Conservation (phyloP, 148 eudicot species). For the Vaccinium vitisidaea region DNA sequence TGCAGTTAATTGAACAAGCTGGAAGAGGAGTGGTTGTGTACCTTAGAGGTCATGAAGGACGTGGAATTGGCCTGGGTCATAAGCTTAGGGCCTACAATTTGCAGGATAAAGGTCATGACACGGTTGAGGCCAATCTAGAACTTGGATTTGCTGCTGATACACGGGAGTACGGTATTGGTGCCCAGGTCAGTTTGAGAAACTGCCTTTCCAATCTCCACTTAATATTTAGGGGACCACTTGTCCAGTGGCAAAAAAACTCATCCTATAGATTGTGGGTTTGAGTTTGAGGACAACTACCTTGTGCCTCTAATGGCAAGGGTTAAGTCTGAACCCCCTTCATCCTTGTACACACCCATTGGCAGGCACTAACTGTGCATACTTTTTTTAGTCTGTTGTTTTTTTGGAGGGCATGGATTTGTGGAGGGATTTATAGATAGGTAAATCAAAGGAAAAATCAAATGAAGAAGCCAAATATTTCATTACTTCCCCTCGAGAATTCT, state of each 20-base stretch:
- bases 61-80: conserved; percentile 95
- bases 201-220: background rate
- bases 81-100: conserved; percentile 85
- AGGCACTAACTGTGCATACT: background rate
- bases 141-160: conserved; percentile 93
- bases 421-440: background rate
- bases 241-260: background rate
- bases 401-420: background rate
- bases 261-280: background rate
- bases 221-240: background rate
- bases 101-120: conserved; percentile 92
- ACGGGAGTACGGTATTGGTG: conserved; percentile 93
- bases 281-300: conserved; percentile 4
- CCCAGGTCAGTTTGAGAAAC: conserved; percentile 53
- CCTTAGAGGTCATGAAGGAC: conserved; percentile 89
- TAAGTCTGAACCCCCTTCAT: background rate
- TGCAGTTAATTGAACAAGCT: conserved; percentile 71
- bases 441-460: background rate
- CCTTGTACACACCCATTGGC: background rate
- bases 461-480: background rate
- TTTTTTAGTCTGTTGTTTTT: background rate
- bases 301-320: background rate
- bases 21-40: conserved; percentile 82
- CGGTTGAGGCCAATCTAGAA: conserved; percentile 89
- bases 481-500: background rate